A percentile compares a stretch with the other conserved stretches of the same genome.
Conservation (phyloP, 2,329 filamentous ascomycete species). For the Coniochaeta sp. region DNA sequence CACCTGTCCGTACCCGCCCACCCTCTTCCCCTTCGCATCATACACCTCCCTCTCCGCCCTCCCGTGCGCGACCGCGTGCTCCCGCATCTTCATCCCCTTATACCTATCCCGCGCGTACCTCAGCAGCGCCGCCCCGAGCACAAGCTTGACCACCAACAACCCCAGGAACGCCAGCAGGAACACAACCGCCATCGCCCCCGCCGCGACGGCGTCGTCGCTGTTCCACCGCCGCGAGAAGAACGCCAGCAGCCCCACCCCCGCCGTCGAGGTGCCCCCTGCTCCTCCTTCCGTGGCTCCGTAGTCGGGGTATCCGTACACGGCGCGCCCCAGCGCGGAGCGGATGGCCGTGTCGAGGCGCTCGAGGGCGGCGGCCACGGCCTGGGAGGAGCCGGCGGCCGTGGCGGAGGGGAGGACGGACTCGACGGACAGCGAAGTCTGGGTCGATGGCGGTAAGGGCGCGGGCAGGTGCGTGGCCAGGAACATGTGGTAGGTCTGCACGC, state of each 20-base stretch:
- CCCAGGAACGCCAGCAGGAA: conserved; percentile 81
- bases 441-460: conserved; percentile 58
- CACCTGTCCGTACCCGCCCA: conserved; percentile 77
- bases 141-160: conserved; percentile 74
- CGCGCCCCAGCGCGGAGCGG: conserved; percentile 67
- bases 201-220: conserved; percentile 67
- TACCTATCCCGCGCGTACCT: conserved; percentile 75
- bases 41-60: conserved; percentile 46
- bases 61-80: conserved; percentile 41
- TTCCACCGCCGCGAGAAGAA: conserved; percentile 43
- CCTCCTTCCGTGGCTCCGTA: no score
- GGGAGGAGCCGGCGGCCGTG: conserved; percentile 47
- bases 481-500: conserved; percentile 96
- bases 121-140: conserved; percentile 82
- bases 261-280: conserved; percentile 12
- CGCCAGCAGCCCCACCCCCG: conserved; percentile 29
- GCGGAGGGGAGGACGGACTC: conserved; percentile 42
- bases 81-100: conserved; percentile 67
- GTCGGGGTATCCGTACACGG: conserved; percentile 56
- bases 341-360: conserved; percentile 73
- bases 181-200: conserved; percentile 75
- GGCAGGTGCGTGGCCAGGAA: conserved; percentile 84
- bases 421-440: conserved; percentile 57
- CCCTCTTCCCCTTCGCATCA: conserved; percentile 64
- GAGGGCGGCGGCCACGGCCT: conserved; percentile 68